Percentiles rank a stretch among this genome's conserved stretches.
These are phyloP conservation scores for Kazachstania sp. DNA, from an alignment of 1,139 yeast species.

Conservation along the genomic window DNA sequence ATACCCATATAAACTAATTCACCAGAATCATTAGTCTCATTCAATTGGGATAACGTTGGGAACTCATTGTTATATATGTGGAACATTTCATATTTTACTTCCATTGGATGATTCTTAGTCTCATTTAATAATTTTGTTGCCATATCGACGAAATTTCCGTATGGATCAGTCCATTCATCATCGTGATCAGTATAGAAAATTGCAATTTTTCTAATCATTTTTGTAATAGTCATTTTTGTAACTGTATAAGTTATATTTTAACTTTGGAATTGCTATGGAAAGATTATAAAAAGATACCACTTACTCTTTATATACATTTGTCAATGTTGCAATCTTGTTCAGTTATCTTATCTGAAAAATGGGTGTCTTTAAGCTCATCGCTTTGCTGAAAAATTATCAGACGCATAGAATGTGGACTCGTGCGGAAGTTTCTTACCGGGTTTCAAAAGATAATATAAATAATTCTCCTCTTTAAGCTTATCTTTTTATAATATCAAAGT, in stretches of 20 bases:
- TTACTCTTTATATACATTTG: too few relatives aligned
- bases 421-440: too few relatives aligned
- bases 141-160: constrained; percentile 24
- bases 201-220: constrained; percentile 15
- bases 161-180: constrained; percentile 17
- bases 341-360: too few relatives aligned
- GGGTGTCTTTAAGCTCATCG: too few relatives aligned
- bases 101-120: constrained; percentile 8
- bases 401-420: too few relatives aligned
- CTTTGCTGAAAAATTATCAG: too few relatives aligned
- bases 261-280: too few relatives aligned
- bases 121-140: constrained; percentile 16
- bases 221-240: constrained; percentile 1
- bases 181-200: constrained; percentile 24
- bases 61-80: constrained; percentile 20
- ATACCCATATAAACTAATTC: constrained; percentile 29
- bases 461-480: too few relatives aligned
- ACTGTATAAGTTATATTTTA: not conserved
- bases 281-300: too few relatives aligned
- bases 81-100: constrained; percentile 15
- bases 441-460: too few relatives aligned
- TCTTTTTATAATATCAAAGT: too few relatives aligned
- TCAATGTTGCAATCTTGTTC: too few relatives aligned
- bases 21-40: constrained; percentile 2
- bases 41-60: constrained; percentile 18